phyloP scores from a whole-genome alignment of 257 asterid species.

The Pogostemon cablin region DNA sequence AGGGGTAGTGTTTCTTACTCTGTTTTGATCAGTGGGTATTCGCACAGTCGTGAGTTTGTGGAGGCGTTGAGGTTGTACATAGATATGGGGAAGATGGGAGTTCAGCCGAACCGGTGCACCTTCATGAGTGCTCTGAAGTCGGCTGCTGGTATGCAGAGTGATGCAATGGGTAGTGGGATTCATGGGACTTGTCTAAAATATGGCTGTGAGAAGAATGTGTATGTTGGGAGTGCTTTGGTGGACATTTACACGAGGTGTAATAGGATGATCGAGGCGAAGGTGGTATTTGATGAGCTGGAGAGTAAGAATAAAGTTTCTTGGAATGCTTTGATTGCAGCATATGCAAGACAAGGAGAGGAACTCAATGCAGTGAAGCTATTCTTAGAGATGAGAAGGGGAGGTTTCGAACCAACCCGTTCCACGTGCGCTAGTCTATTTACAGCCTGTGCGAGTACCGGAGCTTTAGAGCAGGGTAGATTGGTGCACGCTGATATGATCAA shows the following conservation, averaged over 20 bases:
- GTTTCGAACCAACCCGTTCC: constrained; percentile 67
- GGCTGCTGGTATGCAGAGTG: constrained; percentile 7
- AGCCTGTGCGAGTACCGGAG: constrained; percentile 71
- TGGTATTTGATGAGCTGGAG: constrained; percentile 50
- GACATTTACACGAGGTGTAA: constrained; percentile 72
- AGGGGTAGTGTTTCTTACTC: neutral
- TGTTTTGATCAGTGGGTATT: constrained; percentile 53
- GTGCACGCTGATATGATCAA: constrained; percentile 73
- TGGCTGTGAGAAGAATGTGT: constrained; percentile 61
- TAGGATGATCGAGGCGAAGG: constrained; percentile 53
- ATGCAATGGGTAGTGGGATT: constrained; percentile 50
- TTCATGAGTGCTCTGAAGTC: constrained; percentile 16
- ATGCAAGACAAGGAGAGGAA: constrained; percentile 69
- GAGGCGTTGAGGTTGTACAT: neutral
- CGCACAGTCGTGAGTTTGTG: constrained; percentile 41
- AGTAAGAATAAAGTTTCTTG: constrained; percentile 70
- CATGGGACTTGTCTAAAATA: constrained; percentile 61
- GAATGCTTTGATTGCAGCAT: constrained; percentile 80
- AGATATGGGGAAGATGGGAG: constrained; percentile 2
- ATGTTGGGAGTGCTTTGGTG: constrained; percentile 79
- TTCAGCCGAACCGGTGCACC: neutral
- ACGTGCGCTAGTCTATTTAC: constrained; percentile 70
- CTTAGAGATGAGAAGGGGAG: constrained; percentile 61
- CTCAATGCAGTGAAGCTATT: constrained; percentile 56
- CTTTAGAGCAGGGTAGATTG: constrained; percentile 81